phyloP scores from a whole-genome alignment of 495 filamentous ascomycete species.

The Penicillium cataractarum region DNA sequence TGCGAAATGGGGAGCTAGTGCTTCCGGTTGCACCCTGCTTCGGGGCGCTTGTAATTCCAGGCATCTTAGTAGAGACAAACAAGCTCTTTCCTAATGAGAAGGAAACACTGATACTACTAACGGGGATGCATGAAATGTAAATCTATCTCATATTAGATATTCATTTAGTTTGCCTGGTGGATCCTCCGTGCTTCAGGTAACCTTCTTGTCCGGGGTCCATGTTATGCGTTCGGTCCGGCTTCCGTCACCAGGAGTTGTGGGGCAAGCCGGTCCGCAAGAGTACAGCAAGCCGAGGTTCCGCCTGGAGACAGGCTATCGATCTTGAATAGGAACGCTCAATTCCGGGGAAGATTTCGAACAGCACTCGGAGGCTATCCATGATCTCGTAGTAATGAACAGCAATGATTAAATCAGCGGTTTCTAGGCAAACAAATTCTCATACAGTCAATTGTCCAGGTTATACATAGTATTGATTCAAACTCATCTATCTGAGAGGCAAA shows the following conservation, averaged over 20 bases:
- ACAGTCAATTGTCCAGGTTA: too few species aligned
- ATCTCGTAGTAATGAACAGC: background rate
- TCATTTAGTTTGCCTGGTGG: background rate
- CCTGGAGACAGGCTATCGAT: background rate
- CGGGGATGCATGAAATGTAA: background rate
- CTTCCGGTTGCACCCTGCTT: background rate
- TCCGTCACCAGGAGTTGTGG: background rate
- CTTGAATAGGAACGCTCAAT: background rate
- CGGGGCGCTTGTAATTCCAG: conserved; percentile 1
- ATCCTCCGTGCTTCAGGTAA: background rate
- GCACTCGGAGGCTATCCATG: background rate
- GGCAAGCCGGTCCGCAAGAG: background rate
- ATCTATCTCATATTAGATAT: background rate
- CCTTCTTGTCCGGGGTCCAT: background rate
- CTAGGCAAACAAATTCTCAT: too few species aligned
- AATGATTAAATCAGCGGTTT: too few species aligned
- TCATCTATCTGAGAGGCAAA: too few species aligned
- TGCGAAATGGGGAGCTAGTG: conserved; percentile 15
- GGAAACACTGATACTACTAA: background rate
- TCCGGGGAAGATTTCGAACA: background rate
- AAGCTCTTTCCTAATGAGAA: background rate
- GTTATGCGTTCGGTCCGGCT: background rate
- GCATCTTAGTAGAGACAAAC: conserved; percentile 2
- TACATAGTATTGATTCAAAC: too few species aligned
- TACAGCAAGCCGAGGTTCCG: background rate